A percentile compares a stretch with the other conserved stretches of the same genome.
Evolutionary conservation across 83 land plant genomes (phyloP).

Genomic region (Diphasiastrum complanatum): DNA sequence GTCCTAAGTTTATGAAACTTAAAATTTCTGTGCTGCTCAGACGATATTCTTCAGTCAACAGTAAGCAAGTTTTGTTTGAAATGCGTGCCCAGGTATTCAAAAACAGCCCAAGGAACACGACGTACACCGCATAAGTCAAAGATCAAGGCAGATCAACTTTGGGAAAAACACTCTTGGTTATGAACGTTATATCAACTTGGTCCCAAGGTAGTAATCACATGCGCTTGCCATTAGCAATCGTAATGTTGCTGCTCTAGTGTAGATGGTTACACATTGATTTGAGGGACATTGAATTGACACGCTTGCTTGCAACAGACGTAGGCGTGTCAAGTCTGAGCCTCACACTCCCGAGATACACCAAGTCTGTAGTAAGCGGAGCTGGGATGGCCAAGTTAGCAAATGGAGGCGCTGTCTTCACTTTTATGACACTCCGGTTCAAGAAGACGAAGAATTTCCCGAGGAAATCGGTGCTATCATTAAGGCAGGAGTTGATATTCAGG

Average conservation of each 20-base stretch:
- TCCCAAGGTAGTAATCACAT: too few species aligned
- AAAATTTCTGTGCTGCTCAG: too few species aligned
- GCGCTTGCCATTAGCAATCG: background rate
- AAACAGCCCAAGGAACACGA: slow-evolving; percentile 18
- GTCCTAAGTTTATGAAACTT: too few species aligned
- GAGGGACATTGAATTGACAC: too few species aligned
- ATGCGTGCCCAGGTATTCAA: slow-evolving; percentile 10
- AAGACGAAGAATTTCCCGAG: slow-evolving; percentile 30
- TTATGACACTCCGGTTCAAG: slow-evolving; percentile 33
- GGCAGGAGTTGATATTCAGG: too few species aligned
- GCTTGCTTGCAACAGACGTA: slow-evolving; percentile 6
- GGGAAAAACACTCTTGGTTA: slow-evolving; percentile 48
- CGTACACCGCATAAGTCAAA: slow-evolving; percentile 29
- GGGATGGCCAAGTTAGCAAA: slow-evolving; percentile 42
- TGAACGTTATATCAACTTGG: slow-evolving; percentile 29
- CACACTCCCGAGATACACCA: slow-evolving; percentile 39
- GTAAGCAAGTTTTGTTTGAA: background rate
- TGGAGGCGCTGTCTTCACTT: slow-evolving; percentile 38
- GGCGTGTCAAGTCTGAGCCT: slow-evolving; percentile 22
- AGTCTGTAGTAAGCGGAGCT: slow-evolving; percentile 46
- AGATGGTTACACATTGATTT: background rate
- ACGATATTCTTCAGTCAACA: too few species aligned
- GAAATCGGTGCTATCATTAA: slow-evolving; percentile 5
- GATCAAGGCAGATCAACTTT: slow-evolving; percentile 39
- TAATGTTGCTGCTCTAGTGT: background rate